Conservation (phyloP, 306 rosid species). For the Hippophae tibetana region DNA sequence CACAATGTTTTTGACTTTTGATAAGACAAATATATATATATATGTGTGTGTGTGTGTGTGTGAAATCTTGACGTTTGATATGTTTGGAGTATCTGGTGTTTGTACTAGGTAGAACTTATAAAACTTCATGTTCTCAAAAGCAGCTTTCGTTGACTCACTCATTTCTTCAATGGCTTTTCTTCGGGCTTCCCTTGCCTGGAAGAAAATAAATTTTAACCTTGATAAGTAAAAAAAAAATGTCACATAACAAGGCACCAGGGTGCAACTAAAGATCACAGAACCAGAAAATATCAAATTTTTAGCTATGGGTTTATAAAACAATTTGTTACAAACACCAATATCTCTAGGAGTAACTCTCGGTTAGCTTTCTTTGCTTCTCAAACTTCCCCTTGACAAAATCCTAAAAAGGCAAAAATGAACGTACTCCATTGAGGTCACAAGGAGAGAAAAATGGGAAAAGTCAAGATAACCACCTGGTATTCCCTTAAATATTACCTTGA, state of each 20-base stretch:
- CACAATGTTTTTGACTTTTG: too few species aligned
- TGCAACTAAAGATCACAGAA: neutral
- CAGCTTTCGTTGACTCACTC: constrained; percentile 61
- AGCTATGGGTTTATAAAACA: too few species aligned
- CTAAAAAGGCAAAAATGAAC: constrained; percentile 20
- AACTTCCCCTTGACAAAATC: constrained; percentile 74
- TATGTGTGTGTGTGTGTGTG: too few species aligned
- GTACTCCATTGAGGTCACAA: neutral
- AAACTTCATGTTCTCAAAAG: constrained; percentile 64
- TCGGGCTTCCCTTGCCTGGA: constrained; percentile 77
- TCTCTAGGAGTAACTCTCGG: constrained; percentile 35
- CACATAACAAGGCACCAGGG: neutral
- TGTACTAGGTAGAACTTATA: constrained; percentile 76
- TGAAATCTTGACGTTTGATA: constrained; percentile 59
- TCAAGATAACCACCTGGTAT: neutral
- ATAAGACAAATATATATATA: too few species aligned
- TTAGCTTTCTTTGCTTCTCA: constrained; percentile 72
- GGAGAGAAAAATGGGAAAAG: neutral
- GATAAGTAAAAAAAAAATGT: neutral
- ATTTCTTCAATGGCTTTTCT: constrained; percentile 62
- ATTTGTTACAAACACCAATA: neutral
- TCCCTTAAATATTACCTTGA: constrained; percentile 40
- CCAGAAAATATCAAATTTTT: too few species aligned
- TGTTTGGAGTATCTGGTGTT: constrained; percentile 62
- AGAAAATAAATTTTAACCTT: constrained; percentile 2